Base-by-base conservation (phyloP, 345 rosid genomes). In the Populus tremula region DNA sequence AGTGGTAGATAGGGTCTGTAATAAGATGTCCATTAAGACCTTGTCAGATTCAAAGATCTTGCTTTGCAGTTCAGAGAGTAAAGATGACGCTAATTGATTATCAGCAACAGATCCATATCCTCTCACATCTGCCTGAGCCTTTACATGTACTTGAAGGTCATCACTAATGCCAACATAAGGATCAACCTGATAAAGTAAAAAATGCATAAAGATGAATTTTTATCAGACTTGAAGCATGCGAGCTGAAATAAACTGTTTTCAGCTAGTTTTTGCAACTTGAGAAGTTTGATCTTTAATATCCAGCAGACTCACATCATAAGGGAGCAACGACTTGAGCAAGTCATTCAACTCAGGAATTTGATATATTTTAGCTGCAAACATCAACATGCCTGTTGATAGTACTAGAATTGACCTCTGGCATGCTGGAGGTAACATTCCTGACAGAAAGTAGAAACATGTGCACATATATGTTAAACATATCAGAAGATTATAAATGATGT, bases 361-460 rank as follows among this genome's bases (percentile, higher is more conserved):
- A 85, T 84, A 91, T 80, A 88, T 80, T 83, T 92, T 90, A 71
- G 94, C 93, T 1, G 91, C 90, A 70, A 90, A 91, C 95, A 92
- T 94, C 84, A 96, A 80, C 89, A 89, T 91, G 76, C 90, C 88
- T 13, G 85, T 79, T 25, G 97, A 90, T 53, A 91, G 76, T 21
- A 84, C 83, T 71, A 92, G 73, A 45, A 91, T 76, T 72, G 97
- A 88, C 83, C 93, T 90, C 83, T 85, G 88, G 81, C 90, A 87
- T 27, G 87, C 87, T 1, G 90, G 84, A 25, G 88, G 83, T 78
- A 92, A 78, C 80, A 85, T 75, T 78, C 92, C 98, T 93, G 87
- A 45, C 72, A 80, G 71, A 39, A 76, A 27, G 43, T 69, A 68
- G 68, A 56, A 73, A 71, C 20, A 45, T 17, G 70, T 77, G 18